Evolutionary conservation across 1,139 yeast genomes (phyloP).

Genomic region (Magnusiomyces ingens): DNA sequence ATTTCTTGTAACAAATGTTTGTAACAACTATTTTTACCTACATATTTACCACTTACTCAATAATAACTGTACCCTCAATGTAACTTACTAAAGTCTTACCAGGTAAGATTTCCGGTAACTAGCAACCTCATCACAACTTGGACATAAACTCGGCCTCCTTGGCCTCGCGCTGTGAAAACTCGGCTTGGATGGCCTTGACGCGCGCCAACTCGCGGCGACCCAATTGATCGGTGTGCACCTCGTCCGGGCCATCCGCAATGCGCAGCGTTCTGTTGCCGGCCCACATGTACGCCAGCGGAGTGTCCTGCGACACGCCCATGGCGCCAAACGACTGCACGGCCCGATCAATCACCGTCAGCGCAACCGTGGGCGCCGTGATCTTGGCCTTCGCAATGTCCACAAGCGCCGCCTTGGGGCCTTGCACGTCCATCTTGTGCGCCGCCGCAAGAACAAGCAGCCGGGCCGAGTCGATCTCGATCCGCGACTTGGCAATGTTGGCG

Average conservation of each 20-base stretch:
- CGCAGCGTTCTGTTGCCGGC: constrained; percentile 54
- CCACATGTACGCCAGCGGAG: constrained; percentile 53
- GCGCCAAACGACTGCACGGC: constrained; percentile 67
- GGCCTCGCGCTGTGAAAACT: background rate
- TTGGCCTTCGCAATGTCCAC: constrained; percentile 63
- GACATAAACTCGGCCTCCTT: background rate
- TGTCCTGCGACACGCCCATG: constrained; percentile 59
- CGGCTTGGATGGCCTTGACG: constrained; percentile 6
- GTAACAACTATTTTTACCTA: too few species aligned
- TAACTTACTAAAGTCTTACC: too few species aligned
- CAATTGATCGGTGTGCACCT: constrained; percentile 58
- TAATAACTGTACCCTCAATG: too few species aligned
- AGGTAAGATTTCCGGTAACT: too few species aligned
- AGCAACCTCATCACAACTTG: too few species aligned
- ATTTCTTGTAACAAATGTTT: too few species aligned
- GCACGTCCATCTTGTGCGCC: constrained; percentile 54
- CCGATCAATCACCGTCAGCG: constrained; percentile 53
- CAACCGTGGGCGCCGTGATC: constrained; percentile 57
- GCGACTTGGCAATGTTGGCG: constrained; percentile 48
- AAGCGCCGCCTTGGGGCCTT: constrained; percentile 51
- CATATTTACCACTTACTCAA: too few species aligned
- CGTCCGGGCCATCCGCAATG: constrained; percentile 74
- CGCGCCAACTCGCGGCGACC: constrained; percentile 40
- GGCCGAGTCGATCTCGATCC: constrained; percentile 53
- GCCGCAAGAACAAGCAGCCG: constrained; percentile 57